These are phyloP conservation scores for Colletotrichum gloeosporioides DNA, from an alignment of 2,329 filamentous ascomycete species.

Conservation along the genomic window DNA sequence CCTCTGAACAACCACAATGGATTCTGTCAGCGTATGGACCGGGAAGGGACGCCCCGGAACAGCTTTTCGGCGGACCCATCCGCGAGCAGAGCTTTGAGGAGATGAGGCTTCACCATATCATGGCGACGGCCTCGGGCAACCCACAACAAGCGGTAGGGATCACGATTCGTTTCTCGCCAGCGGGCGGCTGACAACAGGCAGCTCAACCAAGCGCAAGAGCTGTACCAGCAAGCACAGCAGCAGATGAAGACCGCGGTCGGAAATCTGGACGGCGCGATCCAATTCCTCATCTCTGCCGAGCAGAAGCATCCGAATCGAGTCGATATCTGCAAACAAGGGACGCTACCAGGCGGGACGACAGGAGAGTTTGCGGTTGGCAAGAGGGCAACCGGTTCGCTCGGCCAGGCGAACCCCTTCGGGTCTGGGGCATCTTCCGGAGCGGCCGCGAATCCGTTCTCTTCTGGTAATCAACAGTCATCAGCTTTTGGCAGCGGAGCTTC, in stretches of 20 bases:
- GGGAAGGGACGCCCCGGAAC: constrained; percentile 75
- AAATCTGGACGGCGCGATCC: constrained; percentile 74
- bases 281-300: constrained; percentile 69
- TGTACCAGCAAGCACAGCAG: constrained; percentile 69
- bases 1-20: constrained; percentile 78
- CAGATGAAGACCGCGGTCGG: constrained; percentile 75
- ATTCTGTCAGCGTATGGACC: constrained; percentile 87
- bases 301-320: constrained; percentile 78
- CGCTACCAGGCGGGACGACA: constrained; percentile 44
- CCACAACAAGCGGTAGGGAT: constrained; percentile 54
- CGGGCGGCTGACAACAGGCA: constrained; percentile 32
- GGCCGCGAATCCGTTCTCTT: constrained; percentile 17
- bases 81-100: constrained; percentile 92
- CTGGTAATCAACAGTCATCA: background rate
- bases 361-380: constrained; percentile 50
- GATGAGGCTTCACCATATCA: constrained; percentile 76
- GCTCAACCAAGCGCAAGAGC: constrained; percentile 63
- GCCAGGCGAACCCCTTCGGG: constrained; percentile 32
- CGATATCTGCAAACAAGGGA: constrained; percentile 62
- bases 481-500: background rate
- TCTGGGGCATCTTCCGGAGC: constrained; percentile 31
- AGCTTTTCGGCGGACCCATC: constrained; percentile 80
- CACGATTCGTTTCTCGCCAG: background rate
- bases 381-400: constrained; percentile 33
- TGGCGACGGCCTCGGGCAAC: constrained; percentile 65